These are phyloP conservation scores for Saccharomyces pastorianus DNA, from an alignment of 1,139 yeast species.

Conservation along the genomic window DNA sequence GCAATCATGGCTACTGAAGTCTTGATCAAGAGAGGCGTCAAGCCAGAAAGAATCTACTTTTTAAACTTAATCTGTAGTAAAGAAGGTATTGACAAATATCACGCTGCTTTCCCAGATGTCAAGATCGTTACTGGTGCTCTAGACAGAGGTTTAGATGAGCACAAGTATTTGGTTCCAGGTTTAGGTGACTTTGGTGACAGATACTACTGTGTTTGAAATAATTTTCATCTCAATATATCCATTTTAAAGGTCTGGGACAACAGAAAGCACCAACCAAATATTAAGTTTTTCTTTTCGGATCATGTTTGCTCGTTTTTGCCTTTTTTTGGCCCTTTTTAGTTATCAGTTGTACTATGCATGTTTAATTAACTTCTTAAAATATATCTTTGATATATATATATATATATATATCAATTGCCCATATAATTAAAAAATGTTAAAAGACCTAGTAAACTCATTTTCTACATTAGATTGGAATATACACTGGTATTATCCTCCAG, in stretches of 20 bases:
- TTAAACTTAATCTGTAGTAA: slow-evolving; percentile 89
- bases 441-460: not conserved
- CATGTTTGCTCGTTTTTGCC: not conserved
- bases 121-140: slow-evolving; percentile 90
- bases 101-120: slow-evolving; percentile 69
- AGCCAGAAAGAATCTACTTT: slow-evolving; percentile 77
- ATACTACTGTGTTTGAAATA: slow-evolving; percentile 70
- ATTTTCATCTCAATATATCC: not conserved
- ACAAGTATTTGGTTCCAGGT: slow-evolving; percentile 85
- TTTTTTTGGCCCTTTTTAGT: not conserved
- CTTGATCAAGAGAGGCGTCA: slow-evolving; percentile 74
- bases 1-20: slow-evolving; percentile 97
- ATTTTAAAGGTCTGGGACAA: not conserved
- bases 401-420: too few species aligned
- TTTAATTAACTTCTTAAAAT: not conserved
- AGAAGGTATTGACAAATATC: slow-evolving; percentile 79
- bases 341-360: not conserved
- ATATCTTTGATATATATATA: too few species aligned
- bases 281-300: not conserved
- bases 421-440: not conserved
- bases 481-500: slow-evolving; percentile 29
- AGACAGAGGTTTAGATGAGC: slow-evolving; percentile 76
- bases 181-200: slow-evolving; percentile 97
- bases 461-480: not conserved
- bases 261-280: not conserved